Evolutionary conservation across 2,329 filamentous ascomycete species (phyloP).

Genomic region (Trichoderma atrobrunneum): DNA sequence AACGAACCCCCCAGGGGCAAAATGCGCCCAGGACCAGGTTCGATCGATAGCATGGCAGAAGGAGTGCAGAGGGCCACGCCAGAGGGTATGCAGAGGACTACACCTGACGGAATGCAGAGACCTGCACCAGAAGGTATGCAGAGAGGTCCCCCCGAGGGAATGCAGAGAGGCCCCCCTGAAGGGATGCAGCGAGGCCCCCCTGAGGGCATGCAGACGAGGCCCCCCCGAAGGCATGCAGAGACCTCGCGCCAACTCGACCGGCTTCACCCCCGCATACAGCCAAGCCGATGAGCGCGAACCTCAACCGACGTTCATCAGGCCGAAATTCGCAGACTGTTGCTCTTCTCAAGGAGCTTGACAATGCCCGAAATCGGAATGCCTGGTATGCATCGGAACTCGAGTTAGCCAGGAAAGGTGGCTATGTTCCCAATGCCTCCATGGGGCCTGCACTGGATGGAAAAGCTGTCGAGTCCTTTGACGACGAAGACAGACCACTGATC

Average conservation of each 20-base stretch:
- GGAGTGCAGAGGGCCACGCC: slow-evolving; percentile 43
- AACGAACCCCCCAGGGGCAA: slow-evolving; percentile 32
- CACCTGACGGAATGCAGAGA: not conserved
- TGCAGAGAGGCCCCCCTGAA: slow-evolving; percentile 38
- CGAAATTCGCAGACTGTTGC: slow-evolving; percentile 67
- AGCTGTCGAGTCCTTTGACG: slow-evolving; percentile 74
- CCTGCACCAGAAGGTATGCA: slow-evolving; percentile 47
- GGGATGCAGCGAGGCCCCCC: not conserved
- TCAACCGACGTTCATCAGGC: slow-evolving; percentile 59
- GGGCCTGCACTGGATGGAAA: slow-evolving; percentile 75
- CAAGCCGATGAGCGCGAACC: slow-evolving; percentile 55
- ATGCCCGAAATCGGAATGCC: slow-evolving; percentile 79
- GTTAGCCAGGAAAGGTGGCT: slow-evolving; percentile 85
- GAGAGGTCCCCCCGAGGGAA: slow-evolving; percentile 49
- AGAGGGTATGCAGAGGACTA: not conserved
- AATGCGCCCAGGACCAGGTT: slow-evolving; percentile 50
- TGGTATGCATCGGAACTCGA: slow-evolving; percentile 97
- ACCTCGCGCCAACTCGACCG: slow-evolving; percentile 41
- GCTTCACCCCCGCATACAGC: slow-evolving; percentile 58
- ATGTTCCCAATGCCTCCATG: slow-evolving; percentile 67
- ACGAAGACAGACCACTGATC: slow-evolving; percentile 87
- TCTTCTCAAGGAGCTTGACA: slow-evolving; percentile 81
- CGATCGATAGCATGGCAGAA: slow-evolving; percentile 67
- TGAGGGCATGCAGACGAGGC: not conserved
- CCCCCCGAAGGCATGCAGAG: slow-evolving; percentile 49